Base-by-base conservation (phyloP, 1,284 basidiomycete genomes). In the Ceratobasidium sp. region DNA sequence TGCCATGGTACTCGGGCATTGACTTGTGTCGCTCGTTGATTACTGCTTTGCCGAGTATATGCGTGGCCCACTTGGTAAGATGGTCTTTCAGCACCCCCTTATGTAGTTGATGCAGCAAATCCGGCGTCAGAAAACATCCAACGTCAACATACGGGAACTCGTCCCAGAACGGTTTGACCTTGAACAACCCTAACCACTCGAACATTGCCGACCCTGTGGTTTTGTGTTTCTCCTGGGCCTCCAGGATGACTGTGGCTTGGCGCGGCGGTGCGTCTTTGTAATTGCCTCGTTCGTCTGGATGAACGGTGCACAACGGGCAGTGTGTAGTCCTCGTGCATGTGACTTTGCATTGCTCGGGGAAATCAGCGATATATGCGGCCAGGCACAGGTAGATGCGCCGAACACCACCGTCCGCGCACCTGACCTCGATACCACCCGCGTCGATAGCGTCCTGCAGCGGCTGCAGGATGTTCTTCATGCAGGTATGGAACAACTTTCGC, bases 21-120 rank as follows among this genome's bases (percentile, higher is more conserved):
- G 46, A 48, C 46, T 48, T n/a, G 42, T 62, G 75, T 9, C 71
- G 62, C 5, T 68, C 5, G 38, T 80, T 78, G 26, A 80, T 15
- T n/a, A 54, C 77, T 23, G 33, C 15, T 40, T 61, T 50, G 12
- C 74, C 69, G 17, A 77, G 10, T 7, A 77, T 7, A 9, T 65
- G 15, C 23, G 50, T 5, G 42, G 54, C 80, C 81, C 82, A 82
- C 9, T 33, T 74, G 9, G 81, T 74, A 0, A 82, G 71, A 61
- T 83, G 82, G 38, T 82, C 81, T 71, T 82, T 82, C 71, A 83
- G 80, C 10, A 84, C 80, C 20, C 84, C 84, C 70, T 85, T 83
- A 77, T 84, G 82, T 2, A 84, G 76, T 62, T 84, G 83, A 71
- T 84, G 84, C 13, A 84, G 80, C 46, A 84, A 64, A 56, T 85